These are phyloP conservation scores for Paecilomyces niveus DNA, from an alignment of 2,329 filamentous ascomycete genomes.

Conservation along the genomic window DNA sequence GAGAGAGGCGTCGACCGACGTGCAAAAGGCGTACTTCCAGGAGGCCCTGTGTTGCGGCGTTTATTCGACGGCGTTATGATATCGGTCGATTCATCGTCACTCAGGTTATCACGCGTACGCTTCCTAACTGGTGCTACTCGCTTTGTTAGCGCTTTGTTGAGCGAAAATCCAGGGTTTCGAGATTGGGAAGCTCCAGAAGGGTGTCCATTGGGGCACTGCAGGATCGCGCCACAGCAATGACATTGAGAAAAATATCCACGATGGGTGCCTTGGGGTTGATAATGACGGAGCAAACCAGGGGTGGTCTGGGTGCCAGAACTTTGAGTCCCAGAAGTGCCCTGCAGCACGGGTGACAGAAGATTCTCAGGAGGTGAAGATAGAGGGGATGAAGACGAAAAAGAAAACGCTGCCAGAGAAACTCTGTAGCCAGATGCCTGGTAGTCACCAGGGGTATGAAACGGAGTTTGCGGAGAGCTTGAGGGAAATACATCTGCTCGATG, in stretches of 20 bases:
- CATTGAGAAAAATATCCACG: conserved; percentile 2
- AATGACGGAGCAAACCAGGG: background rate
- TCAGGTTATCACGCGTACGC: conserved; percentile 8
- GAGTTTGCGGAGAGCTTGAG: background rate
- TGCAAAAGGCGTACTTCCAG: conserved; percentile 15
- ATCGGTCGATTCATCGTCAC: conserved; percentile 3
- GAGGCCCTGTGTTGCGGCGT: conserved; percentile 15
- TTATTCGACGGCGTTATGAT: conserved; percentile 14
- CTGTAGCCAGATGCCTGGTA: background rate
- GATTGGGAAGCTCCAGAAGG: conserved; percentile 3
- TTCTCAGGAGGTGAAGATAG: background rate
- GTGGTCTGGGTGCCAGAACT: conserved; percentile 3
- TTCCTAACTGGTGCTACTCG: conserved; percentile 11
- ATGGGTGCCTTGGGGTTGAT: background rate
- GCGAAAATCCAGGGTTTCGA: background rate
- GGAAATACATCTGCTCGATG: background rate
- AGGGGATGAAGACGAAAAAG: background rate
- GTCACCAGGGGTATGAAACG: background rate
- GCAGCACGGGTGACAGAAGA: background rate
- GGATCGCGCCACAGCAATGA: conserved; percentile 4
- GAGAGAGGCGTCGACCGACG: conserved; percentile 12
- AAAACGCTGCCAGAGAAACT: background rate
- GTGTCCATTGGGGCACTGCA: conserved; percentile 9
- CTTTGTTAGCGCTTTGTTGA: conserved; percentile 1
- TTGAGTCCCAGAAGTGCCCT: background rate